Conservation (phyloP, 2,329 filamentous ascomycete genomes). For the Exutisphaerella laricina region DNA sequence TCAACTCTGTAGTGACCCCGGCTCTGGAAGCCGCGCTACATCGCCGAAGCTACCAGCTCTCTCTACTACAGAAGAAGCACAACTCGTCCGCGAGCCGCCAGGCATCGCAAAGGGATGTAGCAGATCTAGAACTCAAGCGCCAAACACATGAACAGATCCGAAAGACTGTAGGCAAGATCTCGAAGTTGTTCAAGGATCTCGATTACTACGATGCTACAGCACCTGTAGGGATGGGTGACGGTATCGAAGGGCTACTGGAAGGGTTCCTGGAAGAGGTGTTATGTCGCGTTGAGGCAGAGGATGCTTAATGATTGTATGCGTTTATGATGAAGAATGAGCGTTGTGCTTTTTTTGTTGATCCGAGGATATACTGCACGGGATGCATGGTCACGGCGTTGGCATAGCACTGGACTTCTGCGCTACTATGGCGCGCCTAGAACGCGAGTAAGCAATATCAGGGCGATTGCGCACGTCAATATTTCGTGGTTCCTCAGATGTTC, state of each 20-base stretch:
- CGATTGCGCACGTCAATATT: too few relatives aligned
- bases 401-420: too few relatives aligned
- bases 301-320: slow-evolving; percentile 46
- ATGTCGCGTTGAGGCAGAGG: slow-evolving; percentile 81
- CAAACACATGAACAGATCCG: slow-evolving; percentile 79
- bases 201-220: slow-evolving; percentile 81
- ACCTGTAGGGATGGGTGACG: slow-evolving; percentile 88
- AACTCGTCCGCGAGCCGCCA: slow-evolving; percentile 25
- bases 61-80: slow-evolving; percentile 47
- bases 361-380: too few relatives aligned
- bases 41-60: slow-evolving; percentile 59
- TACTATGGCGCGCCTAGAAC: too few relatives aligned
- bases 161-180: slow-evolving; percentile 74
- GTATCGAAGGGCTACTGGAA: slow-evolving; percentile 82
- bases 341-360: too few relatives aligned
- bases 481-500: too few relatives aligned
- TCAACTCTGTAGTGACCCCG: slow-evolving; percentile 87
- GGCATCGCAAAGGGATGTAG: slow-evolving; percentile 5
- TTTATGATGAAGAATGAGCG: too few relatives aligned
- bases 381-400: too few relatives aligned
- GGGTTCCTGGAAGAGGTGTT: slow-evolving; percentile 90
- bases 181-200: slow-evolving; percentile 79
- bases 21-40: slow-evolving; percentile 87
- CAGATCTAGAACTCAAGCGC: slow-evolving; percentile 39
- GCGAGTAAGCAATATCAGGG: too few relatives aligned